A percentile compares a stretch with the other conserved stretches of the same genome.
Evolutionary conservation across 768 basidiomycete genomes (phyloP).

Genomic region (Sutorius australiensis): DNA sequence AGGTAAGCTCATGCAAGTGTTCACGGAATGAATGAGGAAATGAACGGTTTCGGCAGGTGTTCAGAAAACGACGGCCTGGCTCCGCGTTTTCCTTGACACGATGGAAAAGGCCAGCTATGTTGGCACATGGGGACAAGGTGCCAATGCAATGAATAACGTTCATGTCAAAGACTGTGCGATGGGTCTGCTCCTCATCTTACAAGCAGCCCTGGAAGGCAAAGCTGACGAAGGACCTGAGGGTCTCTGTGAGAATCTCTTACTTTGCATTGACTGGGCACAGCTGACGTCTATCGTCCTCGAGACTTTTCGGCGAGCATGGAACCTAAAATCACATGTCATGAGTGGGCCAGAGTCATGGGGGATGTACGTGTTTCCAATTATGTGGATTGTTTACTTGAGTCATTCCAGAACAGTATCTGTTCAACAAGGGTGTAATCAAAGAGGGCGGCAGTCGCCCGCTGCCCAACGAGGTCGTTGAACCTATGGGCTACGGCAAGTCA

Average conservation of each 20-base stretch:
- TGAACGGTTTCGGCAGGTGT: slow-evolving; percentile 22
- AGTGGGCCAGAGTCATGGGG: slow-evolving; percentile 34
- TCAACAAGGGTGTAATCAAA: slow-evolving; percentile 32
- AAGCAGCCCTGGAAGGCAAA: slow-evolving; percentile 38
- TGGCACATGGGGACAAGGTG: slow-evolving; percentile 43
- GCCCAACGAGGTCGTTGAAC: slow-evolving; percentile 32
- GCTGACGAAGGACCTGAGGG: slow-evolving; percentile 42
- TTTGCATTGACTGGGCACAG: no score
- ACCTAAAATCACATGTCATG: slow-evolving; percentile 28
- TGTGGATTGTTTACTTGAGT: background rate
- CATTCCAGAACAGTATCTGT: slow-evolving; percentile 27
- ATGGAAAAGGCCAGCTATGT: slow-evolving; percentile 32
- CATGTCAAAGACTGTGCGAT: slow-evolving; percentile 41
- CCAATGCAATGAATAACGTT: slow-evolving; percentile 36
- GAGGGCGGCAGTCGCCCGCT: slow-evolving; percentile 34
- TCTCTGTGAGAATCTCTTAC: slow-evolving; percentile 31
- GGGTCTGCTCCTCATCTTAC: slow-evolving; percentile 35
- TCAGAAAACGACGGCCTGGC: slow-evolving; percentile 35
- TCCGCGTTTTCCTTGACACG: slow-evolving; percentile 36
- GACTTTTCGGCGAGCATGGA: slow-evolving; percentile 35
- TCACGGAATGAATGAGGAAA: background rate
- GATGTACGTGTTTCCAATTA: slow-evolving; percentile 28
- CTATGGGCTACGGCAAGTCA: slow-evolving; percentile 37
- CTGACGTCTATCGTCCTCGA: slow-evolving; percentile 12
- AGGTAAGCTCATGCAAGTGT: slow-evolving; percentile 21